Base-by-base conservation (phyloP, 257 asterid genomes). In the Leptodermis oblonga region DNA sequence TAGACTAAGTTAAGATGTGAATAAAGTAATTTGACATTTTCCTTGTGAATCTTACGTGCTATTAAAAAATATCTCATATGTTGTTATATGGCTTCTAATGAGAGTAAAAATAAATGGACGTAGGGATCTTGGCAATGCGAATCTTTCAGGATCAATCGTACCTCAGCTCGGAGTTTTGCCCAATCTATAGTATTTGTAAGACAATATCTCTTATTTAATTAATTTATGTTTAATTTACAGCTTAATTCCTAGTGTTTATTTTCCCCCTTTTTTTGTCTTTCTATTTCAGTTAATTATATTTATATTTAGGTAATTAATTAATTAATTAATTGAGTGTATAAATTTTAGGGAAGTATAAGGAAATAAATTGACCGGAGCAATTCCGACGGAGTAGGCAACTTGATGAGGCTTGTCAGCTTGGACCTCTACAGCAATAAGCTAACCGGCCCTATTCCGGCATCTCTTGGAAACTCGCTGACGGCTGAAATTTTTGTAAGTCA, bases 51-150 rank as follows among this genome's bases (percentile, higher is more conserved):
- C n/a, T n/a, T n/a, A n/a, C n/a, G n/a, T n/a, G n/a, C n/a, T n/a
- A n/a, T n/a, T n/a, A n/a, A n/a, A n/a, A n/a, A n/a, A n/a, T n/a
- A n/a, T n/a, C n/a, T n/a, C n/a, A n/a, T n/a, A n/a, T n/a, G n/a
- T n/a, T n/a, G n/a, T n/a, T n/a, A n/a, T n/a, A n/a, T n/a, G 18
- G 0, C 6, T 49, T 49, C 55, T 20, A 9, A 49, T 49, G 55
- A 49, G n/a, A n/a, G n/a, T 25, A 13, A 13, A n/a, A 15, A 22
- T 22, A 12, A 25, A 58, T n/a, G n/a, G n/a, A n/a, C n/a, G n/a
- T n/a, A 79, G 88, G 81, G 80, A 79, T 54, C 77, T 84, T 68
- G 86, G 80, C 1, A 33, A 52, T 34, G 84, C 82, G 43, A 73
- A 73, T 31, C 75, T 81, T n/a, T 37, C 83, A 0, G 88, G 86